Evolutionary conservation across 805 yeast species (phyloP).

Genomic region (Phaffomyces opuntiae): DNA sequence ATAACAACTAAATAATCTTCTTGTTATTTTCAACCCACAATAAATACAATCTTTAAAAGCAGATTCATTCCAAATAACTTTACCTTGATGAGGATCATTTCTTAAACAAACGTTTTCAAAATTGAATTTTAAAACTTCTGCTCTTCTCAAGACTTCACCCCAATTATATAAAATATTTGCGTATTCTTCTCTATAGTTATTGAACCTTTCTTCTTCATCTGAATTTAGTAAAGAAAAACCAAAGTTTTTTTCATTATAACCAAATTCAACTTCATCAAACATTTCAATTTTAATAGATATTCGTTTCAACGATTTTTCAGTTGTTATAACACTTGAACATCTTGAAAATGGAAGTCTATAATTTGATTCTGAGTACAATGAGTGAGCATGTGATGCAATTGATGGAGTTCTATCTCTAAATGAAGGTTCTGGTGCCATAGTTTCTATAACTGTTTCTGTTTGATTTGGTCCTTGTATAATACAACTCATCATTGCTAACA

Average conservation of each 20-base stretch:
- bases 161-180: constrained; percentile 72
- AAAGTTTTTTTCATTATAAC: constrained; percentile 27
- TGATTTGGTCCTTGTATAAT: constrained; percentile 31
- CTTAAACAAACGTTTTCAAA: constrained; percentile 21
- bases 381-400: constrained; percentile 11
- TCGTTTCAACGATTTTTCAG: constrained; percentile 11
- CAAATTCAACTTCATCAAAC: constrained; percentile 31
- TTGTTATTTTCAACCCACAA: constrained; percentile 56
- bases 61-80: constrained; percentile 23
- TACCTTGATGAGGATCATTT: constrained; percentile 25
- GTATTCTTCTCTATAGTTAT: constrained; percentile 55
- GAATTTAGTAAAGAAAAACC: constrained; percentile 34
- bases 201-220: constrained; percentile 20
- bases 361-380: constrained; percentile 18
- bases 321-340: constrained; percentile 18
- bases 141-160: constrained; percentile 77
- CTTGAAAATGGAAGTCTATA: constrained; percentile 20
- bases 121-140: constrained; percentile 71
- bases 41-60: constrained; percentile 44
- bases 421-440: not conserved
- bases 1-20: constrained; percentile 60
- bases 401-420: constrained; percentile 9
- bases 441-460: not conserved
- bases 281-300: constrained; percentile 37
- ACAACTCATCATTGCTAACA: constrained; percentile 86